Evolutionary conservation across 2,329 filamentous ascomycete genomes (phyloP), one percentile per base, ranked within the genome.

Genomic region (Trichoderma cornu-damae): DNA sequence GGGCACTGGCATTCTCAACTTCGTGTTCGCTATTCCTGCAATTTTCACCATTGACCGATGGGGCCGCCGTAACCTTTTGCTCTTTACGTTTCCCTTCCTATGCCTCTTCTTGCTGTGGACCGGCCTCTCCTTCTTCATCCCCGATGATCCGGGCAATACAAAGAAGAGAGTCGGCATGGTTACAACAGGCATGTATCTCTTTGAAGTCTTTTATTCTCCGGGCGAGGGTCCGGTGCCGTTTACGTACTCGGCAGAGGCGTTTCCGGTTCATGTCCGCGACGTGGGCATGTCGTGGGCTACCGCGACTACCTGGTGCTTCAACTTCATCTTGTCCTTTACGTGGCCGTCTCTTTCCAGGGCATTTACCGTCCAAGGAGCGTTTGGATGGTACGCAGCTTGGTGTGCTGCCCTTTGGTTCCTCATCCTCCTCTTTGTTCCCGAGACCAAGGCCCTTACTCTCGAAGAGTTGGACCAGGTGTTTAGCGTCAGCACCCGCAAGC

Each of bases 401-500:
- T 79, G 79, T 60, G 40, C 76, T 0, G 64, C 77, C 0, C 77
- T 76, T 0, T 73, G 78, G 64, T 56, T 71, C 38, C 70, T 79
- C 61, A 79, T 79, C 60, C 78, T 79, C 60, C 69, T 77, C 26
- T 72, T 78, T 49, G 73, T 80, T 0, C 77, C 77, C 0, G 77
- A 79, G 66, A 79, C 77, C 2, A 79, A 79, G 67, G 75, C 78
- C 35, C 73, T 75, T 54, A 79, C 77, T 0, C 70, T 80, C 0
- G 77, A 79, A 59, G 77, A 79, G 57, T 73, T 80, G 7, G 77
- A 79, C 66, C 75, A 75, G 32, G 73, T 79, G 30, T 80, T 79
- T 46, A 70, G 70, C 6, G 72, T 78, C 11, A 70, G 72, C 16
- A 72, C 69, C 59, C 65, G 68, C 53, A 74, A 71, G 47, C 76